phyloP scores from a whole-genome alignment of 2,329 filamentous ascomycete species.

The Niveomyces coronatus region DNA sequence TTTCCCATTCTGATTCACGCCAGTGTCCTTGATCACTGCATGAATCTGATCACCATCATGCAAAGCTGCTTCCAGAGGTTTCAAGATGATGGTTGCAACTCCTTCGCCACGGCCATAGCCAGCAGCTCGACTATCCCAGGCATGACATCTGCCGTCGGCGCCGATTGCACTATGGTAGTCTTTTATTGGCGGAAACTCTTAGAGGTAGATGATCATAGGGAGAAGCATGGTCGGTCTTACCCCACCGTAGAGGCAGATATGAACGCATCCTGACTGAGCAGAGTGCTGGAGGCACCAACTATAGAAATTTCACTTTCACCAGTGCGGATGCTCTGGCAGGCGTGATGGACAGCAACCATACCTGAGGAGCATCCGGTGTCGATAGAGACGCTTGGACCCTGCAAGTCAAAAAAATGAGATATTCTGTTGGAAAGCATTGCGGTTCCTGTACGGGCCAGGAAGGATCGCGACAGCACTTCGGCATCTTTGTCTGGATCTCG shows the following conservation, averaged over 20 bases:
- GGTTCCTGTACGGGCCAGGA: too few relatives aligned
- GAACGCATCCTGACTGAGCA: not conserved
- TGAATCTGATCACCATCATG: constrained; percentile 41
- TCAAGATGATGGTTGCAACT: constrained; percentile 40
- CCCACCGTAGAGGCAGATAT: too few relatives aligned
- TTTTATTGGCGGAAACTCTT: too few relatives aligned
- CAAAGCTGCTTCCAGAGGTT: constrained; percentile 41
- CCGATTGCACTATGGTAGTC: too few relatives aligned
- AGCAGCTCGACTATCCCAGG: constrained; percentile 17
- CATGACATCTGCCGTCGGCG: constrained; percentile 36
- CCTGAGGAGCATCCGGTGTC: constrained; percentile 40
- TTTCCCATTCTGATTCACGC: constrained; percentile 41
- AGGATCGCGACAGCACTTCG: too few relatives aligned
- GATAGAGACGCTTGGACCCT: constrained; percentile 37
- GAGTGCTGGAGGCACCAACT: constrained; percentile 15
- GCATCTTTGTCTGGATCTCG: too few relatives aligned
- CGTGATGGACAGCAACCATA: constrained; percentile 35
- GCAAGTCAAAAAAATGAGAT: constrained; percentile 41
- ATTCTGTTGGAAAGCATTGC: constrained; percentile 33
- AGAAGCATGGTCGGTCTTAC: too few relatives aligned
- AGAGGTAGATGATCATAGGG: too few relatives aligned
- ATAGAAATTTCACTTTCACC: constrained; percentile 34
- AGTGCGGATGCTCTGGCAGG: constrained; percentile 32
- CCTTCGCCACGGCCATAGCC: constrained; percentile 52
- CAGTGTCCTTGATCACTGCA: constrained; percentile 35